These are phyloP conservation scores for Podaxis sp. DNA, from an alignment of 768 basidiomycete species.

Conservation along the genomic window DNA sequence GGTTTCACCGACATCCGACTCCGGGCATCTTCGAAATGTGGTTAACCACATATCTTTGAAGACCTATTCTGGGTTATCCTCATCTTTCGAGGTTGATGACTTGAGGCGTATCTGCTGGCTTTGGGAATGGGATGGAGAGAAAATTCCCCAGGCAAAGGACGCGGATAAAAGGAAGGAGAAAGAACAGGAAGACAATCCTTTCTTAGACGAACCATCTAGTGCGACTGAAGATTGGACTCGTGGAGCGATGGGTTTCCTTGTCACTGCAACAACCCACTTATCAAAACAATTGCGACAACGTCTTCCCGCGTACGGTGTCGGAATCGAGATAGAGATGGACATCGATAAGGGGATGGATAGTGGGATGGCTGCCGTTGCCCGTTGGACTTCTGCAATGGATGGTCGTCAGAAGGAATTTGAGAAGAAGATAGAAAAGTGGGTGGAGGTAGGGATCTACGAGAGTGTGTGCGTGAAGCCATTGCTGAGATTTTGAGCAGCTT, in stretches of 20 bases:
- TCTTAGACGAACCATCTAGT: constrained; percentile 42
- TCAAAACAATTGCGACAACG: constrained; percentile 63
- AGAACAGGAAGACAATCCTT: constrained; percentile 66
- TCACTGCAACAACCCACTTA: constrained; percentile 70
- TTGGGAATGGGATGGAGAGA: constrained; percentile 79
- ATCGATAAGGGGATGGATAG: constrained; percentile 74
- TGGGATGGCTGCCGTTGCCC: constrained; percentile 87
- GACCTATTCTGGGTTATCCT: constrained; percentile 62
- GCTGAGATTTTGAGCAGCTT: constrained; percentile 33
- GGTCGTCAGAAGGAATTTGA: constrained; percentile 54
- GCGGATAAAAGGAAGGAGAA: constrained; percentile 4
- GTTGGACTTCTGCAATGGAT: constrained; percentile 75
- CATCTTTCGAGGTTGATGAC: constrained; percentile 64
- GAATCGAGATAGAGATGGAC: constrained; percentile 84
- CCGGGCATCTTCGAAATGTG: constrained; percentile 71
- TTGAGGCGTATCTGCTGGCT: constrained; percentile 78
- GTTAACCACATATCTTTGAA: constrained; percentile 70
- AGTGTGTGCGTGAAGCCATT: neutral
- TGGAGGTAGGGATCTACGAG: constrained; percentile 39
- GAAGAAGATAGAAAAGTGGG: constrained; percentile 61
- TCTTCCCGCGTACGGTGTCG: constrained; percentile 77
- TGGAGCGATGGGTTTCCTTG: constrained; percentile 73
- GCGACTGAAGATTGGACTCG: constrained; percentile 68
- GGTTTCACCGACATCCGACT: constrained; percentile 70
- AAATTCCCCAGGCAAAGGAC: constrained; percentile 23